Conservation (phyloP, 768 basidiomycete species). For the Leccinum boreale region DNA sequence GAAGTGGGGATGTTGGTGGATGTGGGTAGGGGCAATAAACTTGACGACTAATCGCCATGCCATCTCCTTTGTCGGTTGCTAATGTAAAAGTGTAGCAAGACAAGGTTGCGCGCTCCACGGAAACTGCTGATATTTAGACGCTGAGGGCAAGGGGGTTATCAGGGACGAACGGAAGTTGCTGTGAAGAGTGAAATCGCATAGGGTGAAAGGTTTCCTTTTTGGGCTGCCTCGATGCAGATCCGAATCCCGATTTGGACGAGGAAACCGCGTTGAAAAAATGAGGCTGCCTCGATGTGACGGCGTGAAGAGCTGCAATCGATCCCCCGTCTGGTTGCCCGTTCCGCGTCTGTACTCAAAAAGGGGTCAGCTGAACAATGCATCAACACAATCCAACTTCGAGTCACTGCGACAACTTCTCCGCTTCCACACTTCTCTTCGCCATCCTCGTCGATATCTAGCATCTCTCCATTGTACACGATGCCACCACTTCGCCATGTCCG, state of each 20-base stretch:
- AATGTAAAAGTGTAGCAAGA: neutral
- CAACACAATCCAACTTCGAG: neutral
- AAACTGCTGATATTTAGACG: neutral
- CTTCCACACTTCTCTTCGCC: neutral
- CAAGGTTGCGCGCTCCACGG: neutral
- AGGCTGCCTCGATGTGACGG: constrained; percentile 40
- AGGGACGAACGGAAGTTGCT: neutral
- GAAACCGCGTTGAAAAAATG: constrained; percentile 28
- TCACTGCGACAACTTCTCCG: neutral
- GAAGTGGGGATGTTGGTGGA: neutral
- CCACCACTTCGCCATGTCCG: constrained; percentile 33
- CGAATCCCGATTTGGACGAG: constrained; percentile 24
- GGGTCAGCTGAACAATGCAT: constrained; percentile 12
- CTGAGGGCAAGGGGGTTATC: neutral
- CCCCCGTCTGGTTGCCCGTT: constrained; percentile 15
- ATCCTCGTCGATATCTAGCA: neutral
- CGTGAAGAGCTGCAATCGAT: constrained; percentile 30
- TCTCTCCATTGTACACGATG: constrained; percentile 22
- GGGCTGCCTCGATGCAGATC: constrained; percentile 27
- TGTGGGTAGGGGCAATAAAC: neutral
- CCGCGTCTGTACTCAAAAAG: constrained; percentile 31
- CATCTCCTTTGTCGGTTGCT: constrained; percentile 9
- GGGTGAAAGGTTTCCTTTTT: constrained; percentile 14
- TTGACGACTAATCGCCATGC: constrained; percentile 1
- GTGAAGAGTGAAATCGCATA: neutral